Conservation (phyloP, 345 rosid genomes). For the Salix dunnii region DNA sequence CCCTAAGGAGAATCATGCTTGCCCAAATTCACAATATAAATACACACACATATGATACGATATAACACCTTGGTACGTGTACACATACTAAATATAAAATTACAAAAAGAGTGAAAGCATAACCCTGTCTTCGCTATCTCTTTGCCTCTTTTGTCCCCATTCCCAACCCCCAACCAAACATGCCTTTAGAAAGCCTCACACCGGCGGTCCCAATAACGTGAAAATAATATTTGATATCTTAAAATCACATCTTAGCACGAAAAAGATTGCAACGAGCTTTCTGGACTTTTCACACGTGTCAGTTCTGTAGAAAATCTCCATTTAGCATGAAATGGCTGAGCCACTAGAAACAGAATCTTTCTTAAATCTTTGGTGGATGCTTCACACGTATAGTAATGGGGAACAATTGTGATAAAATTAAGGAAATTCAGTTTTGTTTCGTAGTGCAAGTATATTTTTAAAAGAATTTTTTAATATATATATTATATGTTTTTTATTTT, state of each 20-base stretch:
- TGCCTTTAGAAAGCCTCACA: neutral
- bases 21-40: neutral
- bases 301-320: neutral
- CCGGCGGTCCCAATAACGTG: neutral
- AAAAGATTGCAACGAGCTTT: neutral
- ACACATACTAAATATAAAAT: neutral
- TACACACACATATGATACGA: too few species aligned
- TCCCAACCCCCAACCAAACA: neutral
- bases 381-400: neutral
- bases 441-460: too few species aligned
- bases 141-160: neutral
- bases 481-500: too few species aligned
- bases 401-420: neutral
- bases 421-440: neutral
- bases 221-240: neutral
- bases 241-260: constrained; percentile 9
- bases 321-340: constrained; percentile 14
- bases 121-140: neutral
- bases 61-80: neutral
- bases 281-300: constrained; percentile 12
- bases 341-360: constrained; percentile 25
- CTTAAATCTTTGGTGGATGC: neutral
- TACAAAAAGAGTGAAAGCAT: neutral
- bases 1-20: neutral
- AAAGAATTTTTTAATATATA: too few species aligned